Conservation (phyloP, 2,329 filamentous ascomycete genomes). For the Beauveria sp. region DNA sequence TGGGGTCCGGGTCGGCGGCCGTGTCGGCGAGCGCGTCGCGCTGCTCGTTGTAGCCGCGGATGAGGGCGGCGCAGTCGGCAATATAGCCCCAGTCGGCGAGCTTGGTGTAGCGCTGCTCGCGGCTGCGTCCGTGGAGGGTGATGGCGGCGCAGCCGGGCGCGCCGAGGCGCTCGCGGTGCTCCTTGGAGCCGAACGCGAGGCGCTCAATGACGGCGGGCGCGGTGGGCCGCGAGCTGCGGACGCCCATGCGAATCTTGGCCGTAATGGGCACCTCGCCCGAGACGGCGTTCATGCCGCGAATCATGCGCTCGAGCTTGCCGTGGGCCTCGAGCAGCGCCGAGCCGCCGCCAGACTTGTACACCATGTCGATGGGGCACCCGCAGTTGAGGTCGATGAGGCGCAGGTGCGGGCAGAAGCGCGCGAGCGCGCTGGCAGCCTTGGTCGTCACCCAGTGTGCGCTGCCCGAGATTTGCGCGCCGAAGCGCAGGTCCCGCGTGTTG, state of each 20-base stretch:
- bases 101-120: conserved; percentile 89
- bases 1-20: conserved; percentile 64
- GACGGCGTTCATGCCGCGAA: conserved; percentile 91
- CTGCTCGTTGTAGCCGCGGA: conserved; percentile 70
- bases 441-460: conserved; percentile 87
- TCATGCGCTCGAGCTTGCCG: conserved; percentile 85
- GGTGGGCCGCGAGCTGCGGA: conserved; percentile 69
- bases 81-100: conserved; percentile 96
- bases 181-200: conserved; percentile 70
- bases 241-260: conserved; percentile 89
- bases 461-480: conserved; percentile 86
- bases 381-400: conserved; percentile 94
- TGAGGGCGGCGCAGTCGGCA: conserved; percentile 75
- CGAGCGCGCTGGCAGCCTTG: conserved; percentile 79
- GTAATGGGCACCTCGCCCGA: conserved; percentile 88
- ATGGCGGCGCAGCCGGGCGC: conserved; percentile 87
- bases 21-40: conserved; percentile 66
- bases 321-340: conserved; percentile 86
- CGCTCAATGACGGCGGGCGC: conserved; percentile 76
- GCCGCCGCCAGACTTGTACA: conserved; percentile 81
- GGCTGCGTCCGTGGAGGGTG: conserved; percentile 85
- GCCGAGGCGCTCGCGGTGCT: conserved; percentile 61
- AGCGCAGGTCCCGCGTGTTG: conserved; percentile 73
- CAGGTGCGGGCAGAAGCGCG: conserved; percentile 69
- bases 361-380: conserved; percentile 91